A percentile compares a stretch with the other conserved stretches of the same genome.
Conservation (phyloP, 1,139 yeast species). For the Blastobotrys aristatus region DNA sequence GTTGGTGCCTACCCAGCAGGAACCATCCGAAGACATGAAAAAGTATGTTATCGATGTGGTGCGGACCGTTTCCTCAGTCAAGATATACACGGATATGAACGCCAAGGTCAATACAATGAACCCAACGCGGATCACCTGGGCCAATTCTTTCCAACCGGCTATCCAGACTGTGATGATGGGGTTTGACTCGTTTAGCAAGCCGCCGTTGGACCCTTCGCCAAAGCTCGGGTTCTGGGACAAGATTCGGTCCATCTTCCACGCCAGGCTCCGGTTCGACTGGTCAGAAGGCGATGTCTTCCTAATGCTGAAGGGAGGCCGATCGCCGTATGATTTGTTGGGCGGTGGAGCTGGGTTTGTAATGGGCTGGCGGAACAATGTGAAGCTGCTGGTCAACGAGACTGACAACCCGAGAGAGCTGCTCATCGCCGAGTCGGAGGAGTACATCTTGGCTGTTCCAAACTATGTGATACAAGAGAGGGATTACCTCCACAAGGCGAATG, state of each 20-base stretch:
- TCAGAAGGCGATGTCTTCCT: constrained; percentile 44
- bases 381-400: constrained; percentile 54
- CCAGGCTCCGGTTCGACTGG: constrained; percentile 47
- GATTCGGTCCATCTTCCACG: constrained; percentile 56
- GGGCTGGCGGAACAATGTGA: constrained; percentile 67
- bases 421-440: constrained; percentile 58
- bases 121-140: constrained; percentile 79
- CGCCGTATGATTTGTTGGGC: constrained; percentile 71
- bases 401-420: constrained; percentile 60
- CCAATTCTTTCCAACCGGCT: constrained; percentile 78
- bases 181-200: constrained; percentile 78
- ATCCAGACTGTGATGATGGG: constrained; percentile 75
- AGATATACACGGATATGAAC: constrained; percentile 59
- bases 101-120: constrained; percentile 51
- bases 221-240: constrained; percentile 80
- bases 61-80: constrained; percentile 73
- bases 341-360: constrained; percentile 74
- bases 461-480: constrained; percentile 33
- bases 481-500: constrained; percentile 24
- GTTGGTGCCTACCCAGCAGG: constrained; percentile 45
- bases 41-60: constrained; percentile 58
- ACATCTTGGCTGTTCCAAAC: constrained; percentile 62
- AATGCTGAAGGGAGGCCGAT: constrained; percentile 63
- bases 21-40: constrained; percentile 31
- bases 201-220: constrained; percentile 78